A percentile compares a stretch with the other conserved stretches of the same genome.
Conservation (phyloP, 352 stramenopile genomes). For the Globisporangium iwayamae region DNA sequence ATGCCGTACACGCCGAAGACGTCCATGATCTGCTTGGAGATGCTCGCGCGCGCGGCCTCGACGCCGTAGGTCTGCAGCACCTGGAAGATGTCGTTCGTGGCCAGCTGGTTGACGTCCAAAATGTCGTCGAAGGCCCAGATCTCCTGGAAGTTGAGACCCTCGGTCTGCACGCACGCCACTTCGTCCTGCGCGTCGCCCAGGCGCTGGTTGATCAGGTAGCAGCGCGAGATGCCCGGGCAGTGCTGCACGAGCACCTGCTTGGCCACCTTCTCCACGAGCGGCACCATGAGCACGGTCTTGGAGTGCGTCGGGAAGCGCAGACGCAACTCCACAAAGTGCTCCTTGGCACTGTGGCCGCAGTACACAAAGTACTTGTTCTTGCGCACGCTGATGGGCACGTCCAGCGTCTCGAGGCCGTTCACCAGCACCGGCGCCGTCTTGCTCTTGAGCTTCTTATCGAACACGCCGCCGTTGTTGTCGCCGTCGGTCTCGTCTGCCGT, state of each 20-base stretch:
- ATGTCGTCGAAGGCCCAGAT: conserved; percentile 93
- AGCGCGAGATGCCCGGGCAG: conserved; percentile 85
- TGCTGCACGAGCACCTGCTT: conserved; percentile 85
- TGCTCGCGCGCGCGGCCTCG: conserved; percentile 95
- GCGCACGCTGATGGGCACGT: conserved; percentile 67
- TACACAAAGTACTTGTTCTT: conserved; percentile 89
- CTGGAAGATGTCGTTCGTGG: conserved; percentile 98
- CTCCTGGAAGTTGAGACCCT: conserved; percentile 98
- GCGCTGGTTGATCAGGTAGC: conserved; percentile 88
- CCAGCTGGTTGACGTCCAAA: conserved; percentile 93
- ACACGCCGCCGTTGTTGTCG: background rate
- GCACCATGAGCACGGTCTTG: conserved; percentile 88
- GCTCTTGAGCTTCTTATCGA: conserved; percentile 22
- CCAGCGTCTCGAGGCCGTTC: conserved; percentile 67
- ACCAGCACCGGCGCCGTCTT: conserved; percentile 37
- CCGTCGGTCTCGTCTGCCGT: conserved; percentile 26
- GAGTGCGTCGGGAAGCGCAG: conserved; percentile 87
- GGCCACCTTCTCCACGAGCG: conserved; percentile 83
- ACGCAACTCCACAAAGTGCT: conserved; percentile 82
- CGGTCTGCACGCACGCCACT: conserved; percentile 88
- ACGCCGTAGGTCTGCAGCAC: conserved; percentile 97
- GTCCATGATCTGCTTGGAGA: conserved; percentile 98
- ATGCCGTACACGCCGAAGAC: conserved; percentile 99
- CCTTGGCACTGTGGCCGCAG: conserved; percentile 69
- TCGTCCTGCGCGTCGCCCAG: conserved; percentile 76